Conservation (phyloP, 179 eudicot genomes). For the Amaranthus tricolor region DNA sequence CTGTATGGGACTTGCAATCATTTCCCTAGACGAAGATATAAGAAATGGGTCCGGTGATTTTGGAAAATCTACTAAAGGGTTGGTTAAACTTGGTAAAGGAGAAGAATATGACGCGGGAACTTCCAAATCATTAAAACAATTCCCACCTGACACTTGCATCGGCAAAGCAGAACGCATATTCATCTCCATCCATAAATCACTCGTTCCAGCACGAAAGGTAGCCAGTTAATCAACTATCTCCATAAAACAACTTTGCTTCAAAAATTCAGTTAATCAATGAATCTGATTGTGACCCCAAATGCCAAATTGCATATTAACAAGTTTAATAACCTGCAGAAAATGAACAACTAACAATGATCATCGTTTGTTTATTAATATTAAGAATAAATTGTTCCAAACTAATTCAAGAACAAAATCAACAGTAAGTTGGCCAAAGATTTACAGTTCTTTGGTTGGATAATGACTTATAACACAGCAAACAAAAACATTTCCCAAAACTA, state of each 20-base stretch:
- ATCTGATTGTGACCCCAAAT: constrained; percentile 12
- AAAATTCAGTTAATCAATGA: constrained; percentile 21
- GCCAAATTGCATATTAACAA: constrained; percentile 1
- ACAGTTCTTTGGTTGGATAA: not conserved
- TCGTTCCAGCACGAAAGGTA: constrained; percentile 1
- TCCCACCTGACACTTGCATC: constrained; percentile 38
- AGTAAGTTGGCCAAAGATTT: not conserved
- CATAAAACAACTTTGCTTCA: not conserved
- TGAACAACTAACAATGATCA: not conserved
- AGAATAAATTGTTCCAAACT: not conserved
- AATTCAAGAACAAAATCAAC: not conserved
- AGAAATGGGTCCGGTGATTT: constrained; percentile 32
- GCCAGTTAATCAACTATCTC: constrained; percentile 15
- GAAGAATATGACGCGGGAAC: constrained; percentile 27
- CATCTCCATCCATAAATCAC: constrained; percentile 43
- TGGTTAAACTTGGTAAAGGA: constrained; percentile 29
- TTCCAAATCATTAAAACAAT: constrained; percentile 31
- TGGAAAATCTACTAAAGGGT: constrained; percentile 31
- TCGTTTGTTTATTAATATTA: not conserved
- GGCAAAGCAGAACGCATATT: constrained; percentile 43
- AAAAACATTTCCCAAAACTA: not conserved
- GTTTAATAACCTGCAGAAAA: constrained; percentile 30
- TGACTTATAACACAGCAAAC: not conserved
- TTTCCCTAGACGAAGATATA: constrained; percentile 25
- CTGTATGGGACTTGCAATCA: constrained; percentile 18